phyloP scores from a whole-genome alignment of 1,284 basidiomycete species.

The Apiotrichum veenhuisii region DNA sequence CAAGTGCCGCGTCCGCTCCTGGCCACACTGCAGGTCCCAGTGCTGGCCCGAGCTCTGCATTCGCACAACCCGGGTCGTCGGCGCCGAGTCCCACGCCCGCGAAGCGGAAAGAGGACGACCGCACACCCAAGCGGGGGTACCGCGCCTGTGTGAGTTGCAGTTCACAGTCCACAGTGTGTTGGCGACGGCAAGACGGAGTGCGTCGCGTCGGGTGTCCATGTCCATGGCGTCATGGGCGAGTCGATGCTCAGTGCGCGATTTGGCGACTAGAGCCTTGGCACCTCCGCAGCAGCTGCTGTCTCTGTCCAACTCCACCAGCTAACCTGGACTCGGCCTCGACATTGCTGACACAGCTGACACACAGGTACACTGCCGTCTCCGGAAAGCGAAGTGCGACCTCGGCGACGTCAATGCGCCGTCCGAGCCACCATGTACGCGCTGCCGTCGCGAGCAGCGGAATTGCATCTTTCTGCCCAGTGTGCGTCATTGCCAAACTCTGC shows the following conservation, averaged over 20 bases:
- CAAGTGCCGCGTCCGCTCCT: too few species aligned
- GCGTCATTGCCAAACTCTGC: constrained; percentile 10
- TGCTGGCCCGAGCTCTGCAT: too few species aligned
- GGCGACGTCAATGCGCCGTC: constrained; percentile 51
- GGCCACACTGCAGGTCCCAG: too few species aligned
- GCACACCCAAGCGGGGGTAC: constrained; percentile 41
- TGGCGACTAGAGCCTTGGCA: too few species aligned
- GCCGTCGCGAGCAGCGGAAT: constrained; percentile 49
- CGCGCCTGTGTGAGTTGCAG: constrained; percentile 38
- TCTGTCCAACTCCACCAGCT: not conserved
- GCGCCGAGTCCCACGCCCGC: constrained; percentile 2
- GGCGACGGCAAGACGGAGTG: not conserved
- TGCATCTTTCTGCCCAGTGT: constrained; percentile 51
- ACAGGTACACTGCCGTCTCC: constrained; percentile 46
- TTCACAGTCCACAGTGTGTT: not conserved
- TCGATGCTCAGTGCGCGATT: too few species aligned
- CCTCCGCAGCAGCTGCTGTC: not conserved
- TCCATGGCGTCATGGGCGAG: too few species aligned
- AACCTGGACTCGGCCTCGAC: too few species aligned
- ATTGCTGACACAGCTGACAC: not conserved
- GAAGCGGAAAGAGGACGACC: constrained; percentile 24
- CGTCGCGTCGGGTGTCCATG: too few species aligned
- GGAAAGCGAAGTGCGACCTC: constrained; percentile 52
- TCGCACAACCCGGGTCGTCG: too few species aligned
- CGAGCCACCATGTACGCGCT: constrained; percentile 51